Percentiles rank a stretch among this genome's conserved stretches.
Evolutionary conservation across 2,329 filamentous ascomycete species (phyloP).

Genomic region (Aspergillus tanneri): DNA sequence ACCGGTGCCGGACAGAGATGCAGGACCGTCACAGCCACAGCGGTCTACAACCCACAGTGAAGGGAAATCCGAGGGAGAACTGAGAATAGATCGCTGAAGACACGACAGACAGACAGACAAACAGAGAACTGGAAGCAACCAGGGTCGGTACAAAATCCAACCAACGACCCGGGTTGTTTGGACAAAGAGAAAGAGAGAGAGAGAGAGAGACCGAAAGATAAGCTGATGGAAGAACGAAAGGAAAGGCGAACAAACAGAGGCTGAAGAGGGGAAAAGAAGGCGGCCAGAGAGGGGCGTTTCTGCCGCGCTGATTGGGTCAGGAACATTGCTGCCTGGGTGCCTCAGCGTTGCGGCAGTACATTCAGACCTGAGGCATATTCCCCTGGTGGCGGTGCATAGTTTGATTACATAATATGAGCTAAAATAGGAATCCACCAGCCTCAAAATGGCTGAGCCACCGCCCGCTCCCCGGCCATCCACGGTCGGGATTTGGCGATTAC

Average conservation of each 20-base stretch:
- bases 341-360: too few relatives aligned
- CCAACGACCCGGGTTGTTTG: constrained; percentile 1
- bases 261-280: constrained; percentile 20
- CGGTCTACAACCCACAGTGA: constrained; percentile 20
- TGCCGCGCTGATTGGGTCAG: constrained; percentile 16
- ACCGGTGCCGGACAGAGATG: constrained; percentile 19
- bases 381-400: constrained; percentile 10
- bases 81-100: not conserved
- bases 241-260: constrained; percentile 21
- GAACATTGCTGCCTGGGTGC: constrained; percentile 12
- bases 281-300: constrained; percentile 5
- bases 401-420: too few relatives aligned
- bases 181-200: not conserved
- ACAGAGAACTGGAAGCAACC: constrained; percentile 5
- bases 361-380: too few relatives aligned
- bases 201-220: constrained; percentile 12
- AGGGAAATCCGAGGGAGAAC: not conserved
- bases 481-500: constrained; percentile 8
- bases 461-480: not conserved
- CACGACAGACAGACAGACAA: constrained; percentile 2
- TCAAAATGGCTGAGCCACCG: constrained; percentile 11
- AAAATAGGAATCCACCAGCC: too few relatives aligned
- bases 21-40: constrained; percentile 30
- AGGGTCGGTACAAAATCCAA: constrained; percentile 2
- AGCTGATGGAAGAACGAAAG: constrained; percentile 10